These are phyloP conservation scores for Onygenales sp. DNA, from an alignment of 2,329 filamentous ascomycete species.

Conservation along the genomic window DNA sequence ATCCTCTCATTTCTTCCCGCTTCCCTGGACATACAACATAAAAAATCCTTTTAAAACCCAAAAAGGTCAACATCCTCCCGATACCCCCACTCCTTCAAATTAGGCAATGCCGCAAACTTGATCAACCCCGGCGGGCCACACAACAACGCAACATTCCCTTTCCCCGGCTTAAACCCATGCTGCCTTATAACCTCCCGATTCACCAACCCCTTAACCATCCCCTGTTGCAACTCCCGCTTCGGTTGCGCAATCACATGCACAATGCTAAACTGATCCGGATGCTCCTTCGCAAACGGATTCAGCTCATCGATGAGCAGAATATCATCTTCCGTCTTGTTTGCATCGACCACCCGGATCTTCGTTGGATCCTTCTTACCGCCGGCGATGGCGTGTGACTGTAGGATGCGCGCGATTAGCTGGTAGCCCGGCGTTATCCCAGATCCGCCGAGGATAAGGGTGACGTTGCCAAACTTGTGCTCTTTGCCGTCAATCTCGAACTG, in stretches of 20 bases:
- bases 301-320: constrained; percentile 38
- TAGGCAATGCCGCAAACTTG: constrained; percentile 42
- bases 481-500: constrained; percentile 37
- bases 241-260: constrained; percentile 41
- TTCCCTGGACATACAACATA: background rate
- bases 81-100: constrained; percentile 37
- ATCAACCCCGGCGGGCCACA: constrained; percentile 45
- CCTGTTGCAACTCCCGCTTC: constrained; percentile 33
- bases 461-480: constrained; percentile 31
- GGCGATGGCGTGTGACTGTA: constrained; percentile 17
- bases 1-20: too few relatives aligned
- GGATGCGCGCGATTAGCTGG: constrained; percentile 38
- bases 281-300: constrained; percentile 29
- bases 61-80: constrained; percentile 38
- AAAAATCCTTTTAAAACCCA: constrained; percentile 26
- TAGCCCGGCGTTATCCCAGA: constrained; percentile 46
- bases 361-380: constrained; percentile 22
- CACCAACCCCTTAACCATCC: constrained; percentile 32
- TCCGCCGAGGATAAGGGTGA: constrained; percentile 43
- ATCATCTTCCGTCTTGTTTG: constrained; percentile 39
- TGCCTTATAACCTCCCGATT: constrained; percentile 33
- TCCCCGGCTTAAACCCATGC: constrained; percentile 32
- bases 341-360: constrained; percentile 37
- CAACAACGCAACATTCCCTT: constrained; percentile 36
- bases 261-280: constrained; percentile 33